Base-by-base conservation (phyloP, 208 protist species). In the Trichomonas tenax region DNA sequence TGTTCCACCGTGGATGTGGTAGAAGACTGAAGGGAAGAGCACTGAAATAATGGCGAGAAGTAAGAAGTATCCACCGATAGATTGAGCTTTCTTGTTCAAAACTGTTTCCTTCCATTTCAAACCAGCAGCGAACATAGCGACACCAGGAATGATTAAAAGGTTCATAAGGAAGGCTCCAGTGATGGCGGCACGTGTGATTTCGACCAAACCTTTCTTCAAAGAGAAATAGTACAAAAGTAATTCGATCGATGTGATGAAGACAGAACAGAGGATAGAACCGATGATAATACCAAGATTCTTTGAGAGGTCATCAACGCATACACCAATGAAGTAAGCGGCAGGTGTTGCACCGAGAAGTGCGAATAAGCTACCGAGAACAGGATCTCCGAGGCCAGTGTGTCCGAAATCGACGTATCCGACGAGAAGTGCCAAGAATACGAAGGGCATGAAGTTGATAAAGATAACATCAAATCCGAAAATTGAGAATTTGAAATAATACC, bases 101-200 rank as follows among this genome's bases (percentile, higher is more conserved):
- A 93, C 44, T 31, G 44, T 51, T 51, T 93, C 86, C n/a, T 93
- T 34, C 86, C 86, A 93, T 38, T 93, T 93, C 14, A 93, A 51
- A 38, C 86, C 86, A 6, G 86, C 86, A 38, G 86, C 86, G 1
- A 93, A 93, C 86, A 93, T 93, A 0, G 40, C 86, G 36, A 93
- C 40, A 23, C 86, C 86, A 51, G 86, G 86, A 38, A 93, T 93
- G 51, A 93, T 93, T 23, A 93, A 58, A 8, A 93, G 26, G 45
- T 93, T 93, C 86, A 93, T 93, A 21, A 93, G n/a, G n/a, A 93
- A 93, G 9, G 86, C 86, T 38, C 86, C 86, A 38, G 86, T 93
- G 38, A 93, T 44, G 6, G 86, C 86, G 34, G 44, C 21, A 26
- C 86, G 86, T 26, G 45, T 44, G 1, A 93, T 44, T 36, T 93